These are phyloP conservation scores for Akebia trifoliata DNA, from an alignment of 164 flowering plant genomes.

Conservation along the genomic window DNA sequence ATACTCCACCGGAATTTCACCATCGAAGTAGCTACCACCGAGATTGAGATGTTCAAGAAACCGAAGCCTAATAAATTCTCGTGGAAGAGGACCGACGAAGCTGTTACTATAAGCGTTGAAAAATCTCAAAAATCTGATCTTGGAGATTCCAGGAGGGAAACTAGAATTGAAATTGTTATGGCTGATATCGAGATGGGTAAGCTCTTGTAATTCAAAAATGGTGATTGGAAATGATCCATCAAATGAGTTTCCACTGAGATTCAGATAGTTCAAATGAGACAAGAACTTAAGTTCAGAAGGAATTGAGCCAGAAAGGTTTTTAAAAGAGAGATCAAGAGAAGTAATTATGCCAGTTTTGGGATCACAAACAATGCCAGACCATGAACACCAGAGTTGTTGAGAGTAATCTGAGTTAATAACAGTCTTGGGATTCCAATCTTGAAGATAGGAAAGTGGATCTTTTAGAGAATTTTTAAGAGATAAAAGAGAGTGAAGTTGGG, in stretches of 20 bases:
- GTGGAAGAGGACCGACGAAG: slow-evolving; percentile 69
- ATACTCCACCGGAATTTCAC: slow-evolving; percentile 50
- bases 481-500: slow-evolving; percentile 56
- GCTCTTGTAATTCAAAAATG: slow-evolving; percentile 45
- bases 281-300: slow-evolving; percentile 43
- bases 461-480: slow-evolving; percentile 60
- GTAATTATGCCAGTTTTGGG: slow-evolving; percentile 29
- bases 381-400: slow-evolving; percentile 63
- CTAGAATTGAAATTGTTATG: slow-evolving; percentile 62
- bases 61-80: slow-evolving; percentile 37
- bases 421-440: slow-evolving; percentile 48
- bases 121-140: slow-evolving; percentile 38
- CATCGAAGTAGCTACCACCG: slow-evolving; percentile 89
- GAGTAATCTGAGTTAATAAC: slow-evolving; percentile 15
- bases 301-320: slow-evolving; percentile 72
- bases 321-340: slow-evolving; percentile 62
- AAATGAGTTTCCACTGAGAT: slow-evolving; percentile 65
- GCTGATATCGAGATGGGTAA: slow-evolving; percentile 64
- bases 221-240: slow-evolving; percentile 52
- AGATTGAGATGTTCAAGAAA: slow-evolving; percentile 65
- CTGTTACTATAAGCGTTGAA: slow-evolving; percentile 79
- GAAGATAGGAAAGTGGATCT: slow-evolving; percentile 54
- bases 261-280: slow-evolving; percentile 42
- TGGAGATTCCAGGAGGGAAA: slow-evolving; percentile 68
- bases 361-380: slow-evolving; percentile 82